Percentiles rank a stretch among this genome's conserved stretches.
phyloP scores from a whole-genome alignment of 495 filamentous ascomycete species.

The Lentithecium fluviatile region DNA sequence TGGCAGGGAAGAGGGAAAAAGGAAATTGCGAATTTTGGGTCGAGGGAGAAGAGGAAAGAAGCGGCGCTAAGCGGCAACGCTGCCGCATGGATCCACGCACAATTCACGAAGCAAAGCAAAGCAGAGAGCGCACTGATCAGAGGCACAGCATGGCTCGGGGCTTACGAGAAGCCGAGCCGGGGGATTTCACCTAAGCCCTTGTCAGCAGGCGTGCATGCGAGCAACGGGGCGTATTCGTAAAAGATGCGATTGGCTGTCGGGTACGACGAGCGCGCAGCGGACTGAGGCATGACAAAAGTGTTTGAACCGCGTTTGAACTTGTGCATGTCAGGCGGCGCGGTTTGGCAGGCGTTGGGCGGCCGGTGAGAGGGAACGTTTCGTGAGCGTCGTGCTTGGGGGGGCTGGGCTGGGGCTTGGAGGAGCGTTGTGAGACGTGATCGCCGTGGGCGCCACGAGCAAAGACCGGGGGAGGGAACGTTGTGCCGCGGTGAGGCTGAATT shows the following conservation, averaged over 20 bases:
- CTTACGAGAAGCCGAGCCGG: neutral
- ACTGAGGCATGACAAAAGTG: neutral
- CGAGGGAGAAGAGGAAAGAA: no score
- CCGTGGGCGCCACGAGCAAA: conserved; percentile 1
- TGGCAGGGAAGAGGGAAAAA: neutral
- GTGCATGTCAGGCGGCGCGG: neutral
- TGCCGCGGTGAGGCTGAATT: neutral
- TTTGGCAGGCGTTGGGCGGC: neutral
- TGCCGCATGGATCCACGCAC: no score
- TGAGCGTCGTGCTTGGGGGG: neutral
- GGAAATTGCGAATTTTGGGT: neutral
- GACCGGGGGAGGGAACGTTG: neutral
- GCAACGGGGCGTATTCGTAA: neutral
- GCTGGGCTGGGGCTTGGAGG: neutral
- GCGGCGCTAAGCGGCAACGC: no score
- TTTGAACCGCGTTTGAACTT: neutral
- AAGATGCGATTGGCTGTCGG: no score
- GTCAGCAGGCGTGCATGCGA: neutral
- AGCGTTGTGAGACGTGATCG: neutral
- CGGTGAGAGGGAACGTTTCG: neutral
- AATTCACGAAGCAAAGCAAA: no score
- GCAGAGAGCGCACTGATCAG: no score
- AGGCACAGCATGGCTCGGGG: neutral
- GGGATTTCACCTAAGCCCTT: neutral
- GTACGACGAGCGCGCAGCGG: neutral